A percentile compares a stretch with the other conserved stretches of the same genome.
Evolutionary conservation across 208 protist genomes (phyloP).

Genomic region (Acanthamoeba castellanii): DNA sequence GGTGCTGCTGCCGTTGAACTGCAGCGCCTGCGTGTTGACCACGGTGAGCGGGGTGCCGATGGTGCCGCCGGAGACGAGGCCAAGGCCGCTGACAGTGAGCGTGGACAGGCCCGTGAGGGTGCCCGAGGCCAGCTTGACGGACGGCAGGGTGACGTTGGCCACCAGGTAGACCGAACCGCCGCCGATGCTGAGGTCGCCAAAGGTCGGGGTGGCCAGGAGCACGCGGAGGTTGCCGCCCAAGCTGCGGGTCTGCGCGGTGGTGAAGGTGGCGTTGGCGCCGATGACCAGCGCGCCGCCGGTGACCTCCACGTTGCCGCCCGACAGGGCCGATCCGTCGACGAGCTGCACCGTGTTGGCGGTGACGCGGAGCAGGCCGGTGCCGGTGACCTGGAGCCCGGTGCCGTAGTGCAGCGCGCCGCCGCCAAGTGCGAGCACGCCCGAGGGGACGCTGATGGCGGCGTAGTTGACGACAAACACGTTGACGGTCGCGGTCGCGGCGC

Average conservation of each 20-base stretch:
- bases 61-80: slow-evolving; percentile 17
- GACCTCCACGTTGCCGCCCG: neutral
- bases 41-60: slow-evolving; percentile 38
- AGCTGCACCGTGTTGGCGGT: slow-evolving; percentile 39
- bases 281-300: slow-evolving; percentile 42
- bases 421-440: neutral
- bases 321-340: slow-evolving; percentile 29
- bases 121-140: slow-evolving; percentile 3
- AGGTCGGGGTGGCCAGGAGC: slow-evolving; percentile 25
- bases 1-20: slow-evolving; percentile 48
- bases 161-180: slow-evolving; percentile 34
- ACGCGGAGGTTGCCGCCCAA: slow-evolving; percentile 12
- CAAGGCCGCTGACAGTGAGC: slow-evolving; percentile 15
- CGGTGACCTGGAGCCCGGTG: neutral
- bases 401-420: neutral
- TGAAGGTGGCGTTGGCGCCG: neutral
- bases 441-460: neutral
- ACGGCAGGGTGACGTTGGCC: slow-evolving; percentile 12
- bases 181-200: slow-evolving; percentile 31
- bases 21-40: slow-evolving; percentile 18
- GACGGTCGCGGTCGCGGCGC: neutral
- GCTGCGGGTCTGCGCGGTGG: neutral
- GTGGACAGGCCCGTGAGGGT: slow-evolving; percentile 41
- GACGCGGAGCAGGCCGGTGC: neutral
- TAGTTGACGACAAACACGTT: slow-evolving; percentile 68